Conservation (phyloP, 495 filamentous ascomycete genomes). For the Aspergillus heteromorphus region DNA sequence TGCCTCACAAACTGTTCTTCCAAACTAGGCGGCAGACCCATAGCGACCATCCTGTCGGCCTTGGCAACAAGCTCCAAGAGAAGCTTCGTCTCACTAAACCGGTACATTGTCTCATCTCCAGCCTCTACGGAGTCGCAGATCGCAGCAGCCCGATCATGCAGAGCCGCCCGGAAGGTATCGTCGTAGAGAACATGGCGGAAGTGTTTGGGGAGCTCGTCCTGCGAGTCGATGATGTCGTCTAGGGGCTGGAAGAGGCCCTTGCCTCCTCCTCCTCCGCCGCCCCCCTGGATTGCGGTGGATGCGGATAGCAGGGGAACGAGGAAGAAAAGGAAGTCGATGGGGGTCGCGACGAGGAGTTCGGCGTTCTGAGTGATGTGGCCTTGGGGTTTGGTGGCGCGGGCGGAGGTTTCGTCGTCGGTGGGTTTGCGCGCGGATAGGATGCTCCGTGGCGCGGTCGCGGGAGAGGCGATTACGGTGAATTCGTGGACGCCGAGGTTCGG, state of each 20-base stretch:
- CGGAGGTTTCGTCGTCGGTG: conserved; percentile 9
- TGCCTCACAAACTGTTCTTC: conserved; percentile 79
- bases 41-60: conserved; percentile 60
- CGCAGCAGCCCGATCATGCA: conserved; percentile 51
- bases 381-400: conserved; percentile 2
- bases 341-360: conserved; percentile 75
- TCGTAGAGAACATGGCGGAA: conserved; percentile 53
- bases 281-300: conserved; percentile 32
- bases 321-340: conserved; percentile 79
- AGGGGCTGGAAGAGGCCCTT: conserved; percentile 67
- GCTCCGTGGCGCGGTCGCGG: conserved; percentile 34
- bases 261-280: too few relatives aligned
- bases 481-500: conserved; percentile 76
- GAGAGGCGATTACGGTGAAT: conserved; percentile 69
- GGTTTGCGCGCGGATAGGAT: conserved; percentile 27
- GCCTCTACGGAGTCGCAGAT: conserved; percentile 77
- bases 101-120: conserved; percentile 77
- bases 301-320: conserved; percentile 62
- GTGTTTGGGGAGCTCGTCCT: conserved; percentile 51
- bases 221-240: conserved; percentile 74
- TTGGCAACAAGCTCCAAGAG: conserved; percentile 62
- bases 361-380: conserved; percentile 49
- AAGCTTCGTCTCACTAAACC: conserved; percentile 65
- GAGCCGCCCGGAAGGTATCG: conserved; percentile 28
- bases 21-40: conserved; percentile 69